Conservation (phyloP, 768 basidiomycete species). For the Antrodiella citrinella region DNA sequence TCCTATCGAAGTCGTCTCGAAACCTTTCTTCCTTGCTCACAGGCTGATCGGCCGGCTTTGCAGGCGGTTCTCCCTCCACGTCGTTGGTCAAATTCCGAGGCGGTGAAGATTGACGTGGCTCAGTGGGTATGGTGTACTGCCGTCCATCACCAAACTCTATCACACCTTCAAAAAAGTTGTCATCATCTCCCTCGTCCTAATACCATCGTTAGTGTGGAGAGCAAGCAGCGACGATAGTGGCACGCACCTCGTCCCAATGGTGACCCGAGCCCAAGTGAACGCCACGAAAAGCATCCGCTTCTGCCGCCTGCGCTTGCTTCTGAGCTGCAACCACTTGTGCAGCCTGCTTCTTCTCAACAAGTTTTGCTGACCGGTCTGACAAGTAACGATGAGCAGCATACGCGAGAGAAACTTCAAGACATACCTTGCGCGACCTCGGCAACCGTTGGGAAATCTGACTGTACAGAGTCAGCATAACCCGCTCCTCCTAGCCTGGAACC, state of each 20-base stretch:
- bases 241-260: slow-evolving; percentile 94
- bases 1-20: slow-evolving; percentile 90
- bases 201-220: not conserved
- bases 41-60: slow-evolving; percentile 25
- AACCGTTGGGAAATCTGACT: slow-evolving; percentile 89
- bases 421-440: slow-evolving; percentile 87
- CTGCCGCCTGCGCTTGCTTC: slow-evolving; percentile 64
- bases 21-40: slow-evolving; percentile 85
- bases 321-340: slow-evolving; percentile 44
- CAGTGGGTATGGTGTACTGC: slow-evolving; percentile 70
- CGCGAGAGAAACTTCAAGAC: slow-evolving; percentile 21
- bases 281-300: slow-evolving; percentile 91
- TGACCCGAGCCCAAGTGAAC: slow-evolving; percentile 91
- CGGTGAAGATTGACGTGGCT: slow-evolving; percentile 23
- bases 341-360: slow-evolving; percentile 29
- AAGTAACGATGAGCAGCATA: not conserved
- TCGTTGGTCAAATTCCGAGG: slow-evolving; percentile 9
- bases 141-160: slow-evolving; percentile 96
- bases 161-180: slow-evolving; percentile 80
- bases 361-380: slow-evolving; percentile 14
- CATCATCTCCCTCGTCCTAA: slow-evolving; percentile 88
- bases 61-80: not conserved
- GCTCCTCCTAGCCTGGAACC: slow-evolving; percentile 36
- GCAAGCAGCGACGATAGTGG: slow-evolving; percentile 1
- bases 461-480: slow-evolving; percentile 33